Percentiles rank a stretch among this genome's conserved stretches.
phyloP scores from a whole-genome alignment of 108 stramenopile species.

The Cafeteria roenbergensis region DNA sequence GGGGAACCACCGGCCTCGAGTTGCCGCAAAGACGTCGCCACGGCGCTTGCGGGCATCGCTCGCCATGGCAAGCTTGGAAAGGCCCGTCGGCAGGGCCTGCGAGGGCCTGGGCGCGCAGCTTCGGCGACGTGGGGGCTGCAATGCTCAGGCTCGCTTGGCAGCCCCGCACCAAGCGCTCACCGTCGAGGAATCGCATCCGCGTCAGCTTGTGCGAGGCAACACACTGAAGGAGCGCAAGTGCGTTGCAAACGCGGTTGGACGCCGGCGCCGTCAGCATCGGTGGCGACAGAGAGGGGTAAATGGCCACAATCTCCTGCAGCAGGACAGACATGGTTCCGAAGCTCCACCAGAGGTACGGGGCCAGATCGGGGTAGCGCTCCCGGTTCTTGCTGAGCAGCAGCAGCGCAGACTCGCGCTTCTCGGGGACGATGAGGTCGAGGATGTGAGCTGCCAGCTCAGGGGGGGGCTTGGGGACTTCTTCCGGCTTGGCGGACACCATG shows the following conservation, averaged over 20 bases:
- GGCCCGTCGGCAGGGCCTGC: too few relatives aligned
- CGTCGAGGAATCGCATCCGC: conserved; percentile 64
- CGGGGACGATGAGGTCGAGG: conserved; percentile 11
- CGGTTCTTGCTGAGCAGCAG: conserved; percentile 93
- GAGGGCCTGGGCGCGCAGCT: too few relatives aligned
- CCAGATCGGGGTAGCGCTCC: conserved; percentile 82
- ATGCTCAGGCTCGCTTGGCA: background rate
- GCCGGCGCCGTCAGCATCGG: conserved; percentile 90
- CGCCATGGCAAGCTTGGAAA: too few relatives aligned
- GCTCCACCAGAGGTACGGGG: conserved; percentile 63
- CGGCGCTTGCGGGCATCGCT: too few relatives aligned
- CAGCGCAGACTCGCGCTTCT: conserved; percentile 74
- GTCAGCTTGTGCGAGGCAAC: conserved; percentile 95
- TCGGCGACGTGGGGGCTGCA: background rate
- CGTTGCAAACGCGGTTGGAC: conserved; percentile 92
- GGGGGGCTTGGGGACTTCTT: too few relatives aligned
- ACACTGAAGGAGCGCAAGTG: conserved; percentile 89
- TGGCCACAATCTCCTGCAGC: conserved; percentile 90
- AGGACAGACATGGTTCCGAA: conserved; percentile 55
- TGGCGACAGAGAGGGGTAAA: conserved; percentile 85
- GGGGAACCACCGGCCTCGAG: too few relatives aligned
- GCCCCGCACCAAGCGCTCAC: background rate
- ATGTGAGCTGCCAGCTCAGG: conserved; percentile 14
- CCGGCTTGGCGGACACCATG: too few relatives aligned
- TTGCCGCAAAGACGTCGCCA: too few relatives aligned